A percentile compares a stretch with the other conserved stretches of the same genome.
Conservation (phyloP, 2,329 filamentous ascomycete genomes). For the Beauveria bassiana region DNA sequence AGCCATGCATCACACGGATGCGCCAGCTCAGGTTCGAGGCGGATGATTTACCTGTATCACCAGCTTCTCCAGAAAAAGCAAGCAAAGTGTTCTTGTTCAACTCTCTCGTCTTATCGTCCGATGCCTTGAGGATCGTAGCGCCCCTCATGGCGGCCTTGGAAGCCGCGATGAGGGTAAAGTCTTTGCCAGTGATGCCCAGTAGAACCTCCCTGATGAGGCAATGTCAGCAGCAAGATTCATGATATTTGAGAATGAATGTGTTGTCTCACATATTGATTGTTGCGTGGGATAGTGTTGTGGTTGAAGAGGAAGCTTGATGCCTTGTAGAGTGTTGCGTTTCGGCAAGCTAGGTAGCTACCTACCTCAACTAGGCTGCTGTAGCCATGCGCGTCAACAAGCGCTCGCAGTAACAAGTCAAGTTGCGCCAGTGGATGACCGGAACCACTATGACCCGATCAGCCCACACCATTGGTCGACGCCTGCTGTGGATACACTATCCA, state of each 20-base stretch:
- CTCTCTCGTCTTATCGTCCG: conserved; percentile 90
- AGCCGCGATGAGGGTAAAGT: conserved; percentile 95
- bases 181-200: conserved; percentile 96
- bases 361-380: conserved; percentile 15
- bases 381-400: conserved; percentile 15
- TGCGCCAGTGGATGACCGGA: conserved; percentile 17
- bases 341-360: conserved; percentile 4
- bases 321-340: conserved; percentile 9
- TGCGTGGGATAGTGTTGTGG: conserved; percentile 1
- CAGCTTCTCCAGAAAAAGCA: conserved; percentile 92
- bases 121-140: conserved; percentile 87
- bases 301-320: conserved; percentile 13
- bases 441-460: conserved; percentile 21
- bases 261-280: conserved; percentile 8
- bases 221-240: background rate
- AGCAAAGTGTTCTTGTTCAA: conserved; percentile 93
- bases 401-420: background rate
- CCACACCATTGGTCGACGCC: conserved; percentile 19
- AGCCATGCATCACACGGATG: background rate
- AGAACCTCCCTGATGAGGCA: conserved; percentile 73
- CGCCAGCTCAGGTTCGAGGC: background rate
- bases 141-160: conserved; percentile 98
- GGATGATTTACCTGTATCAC: conserved; percentile 70
- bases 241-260: background rate
- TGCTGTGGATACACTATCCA: conserved; percentile 16